phyloP scores from a whole-genome alignment of 305 asterid genomes.

The Withania somnifera region DNA sequence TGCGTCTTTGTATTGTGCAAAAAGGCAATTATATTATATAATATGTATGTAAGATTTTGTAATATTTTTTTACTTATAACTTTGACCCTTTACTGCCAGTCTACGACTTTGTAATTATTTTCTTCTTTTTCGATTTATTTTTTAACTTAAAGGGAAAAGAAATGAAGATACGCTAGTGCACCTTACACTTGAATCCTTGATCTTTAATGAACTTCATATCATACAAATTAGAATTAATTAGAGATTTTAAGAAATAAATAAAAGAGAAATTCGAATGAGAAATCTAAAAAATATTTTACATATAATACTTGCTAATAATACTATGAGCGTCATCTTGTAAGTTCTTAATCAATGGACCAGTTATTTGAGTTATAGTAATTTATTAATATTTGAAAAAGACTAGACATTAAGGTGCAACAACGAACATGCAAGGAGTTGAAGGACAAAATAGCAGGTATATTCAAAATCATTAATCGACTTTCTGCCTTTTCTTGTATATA shows the following conservation, averaged over 20 bases:
- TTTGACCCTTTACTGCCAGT: not conserved
- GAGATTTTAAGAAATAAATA: not conserved
- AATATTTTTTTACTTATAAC: not conserved
- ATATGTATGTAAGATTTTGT: not conserved
- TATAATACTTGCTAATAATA: not conserved
- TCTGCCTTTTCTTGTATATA: not conserved
- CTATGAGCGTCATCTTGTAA: not conserved
- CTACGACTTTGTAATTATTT: not conserved
- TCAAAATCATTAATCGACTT: not conserved
- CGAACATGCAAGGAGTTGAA: not conserved
- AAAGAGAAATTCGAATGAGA: not conserved
- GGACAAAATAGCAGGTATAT: not conserved
- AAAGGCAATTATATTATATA: no score
- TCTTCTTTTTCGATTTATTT: not conserved
- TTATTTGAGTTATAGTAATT: not conserved
- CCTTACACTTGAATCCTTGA: not conserved
- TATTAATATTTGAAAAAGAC: not conserved
- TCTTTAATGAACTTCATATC: not conserved
- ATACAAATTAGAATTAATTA: not conserved
- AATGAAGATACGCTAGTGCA: not conserved
- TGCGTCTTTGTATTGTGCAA: no score
- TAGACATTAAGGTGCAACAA: not conserved
- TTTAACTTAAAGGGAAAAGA: not conserved
- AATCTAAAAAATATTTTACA: not conserved
- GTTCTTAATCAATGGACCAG: not conserved